Evolutionary conservation across 2,329 filamentous ascomycete species (phyloP), one percentile per base, ranked within the genome.

Genomic region (Colletotrichum shisoi): DNA sequence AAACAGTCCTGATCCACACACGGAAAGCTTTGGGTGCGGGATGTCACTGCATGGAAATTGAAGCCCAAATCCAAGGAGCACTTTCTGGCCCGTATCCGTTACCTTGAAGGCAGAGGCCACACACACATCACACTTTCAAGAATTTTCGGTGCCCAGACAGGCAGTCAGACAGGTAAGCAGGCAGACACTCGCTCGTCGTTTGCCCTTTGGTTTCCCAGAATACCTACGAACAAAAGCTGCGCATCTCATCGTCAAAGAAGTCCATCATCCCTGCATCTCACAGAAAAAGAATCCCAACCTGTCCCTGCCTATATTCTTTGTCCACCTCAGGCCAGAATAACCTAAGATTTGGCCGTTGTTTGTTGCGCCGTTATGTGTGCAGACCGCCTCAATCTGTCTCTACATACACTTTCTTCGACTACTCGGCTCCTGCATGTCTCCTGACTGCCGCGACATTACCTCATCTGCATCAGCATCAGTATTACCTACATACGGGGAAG

Each of bases 371-470:
- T 11, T 31, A 12, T 52, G 37, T 52, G 49, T 21, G 31, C 31
- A 52, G 49, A 27, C 17, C 11, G 17, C n/a, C 19, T 45, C 19
- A 45, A 19, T 21, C 19, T 21, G 44, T 21, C 44, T 45, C 19
- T 45, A n/a, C 44, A 45, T 9, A n/a, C 44, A 21, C 44, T 9
- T 19, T 45, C 4, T 45, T 19, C 19, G 44, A 19, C 44, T 24
- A 52, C 9, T 48, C 19, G 24, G 45, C 21, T 24, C 9, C 49
- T 37, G 11, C 49, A 21, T 12, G 31, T 21, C 21, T 21, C n/a
- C 21, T 13, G 49, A 39, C 49, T 37, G 49, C 21, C 31, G 31
- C 31, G 21, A 21, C n/a, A 53, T 15, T 53, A 53, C 51, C 51
- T 39, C 51, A 39, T 39, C 34, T 19, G 31, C 49, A 37, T 21